Base-by-base conservation (phyloP, 2,329 filamentous ascomycete genomes). In the Coniella vitis region DNA sequence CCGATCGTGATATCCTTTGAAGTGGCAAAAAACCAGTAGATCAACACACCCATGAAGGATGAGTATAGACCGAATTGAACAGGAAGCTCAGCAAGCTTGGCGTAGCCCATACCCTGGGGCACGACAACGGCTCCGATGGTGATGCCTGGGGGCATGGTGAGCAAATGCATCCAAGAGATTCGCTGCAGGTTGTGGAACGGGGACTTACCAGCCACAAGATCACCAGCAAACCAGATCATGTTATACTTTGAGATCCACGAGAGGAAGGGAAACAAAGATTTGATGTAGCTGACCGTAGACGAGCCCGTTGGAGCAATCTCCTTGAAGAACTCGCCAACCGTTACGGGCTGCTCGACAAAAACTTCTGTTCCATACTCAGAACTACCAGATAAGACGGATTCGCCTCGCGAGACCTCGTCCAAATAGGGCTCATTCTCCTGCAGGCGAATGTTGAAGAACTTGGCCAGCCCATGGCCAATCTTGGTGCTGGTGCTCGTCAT, bases 1-100 rank as follows among this genome's bases (percentile, higher is more conserved):
- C 91, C 91, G 49, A 97, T 97, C 9, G 91, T 96, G 61, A 98
- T 97, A 66, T 98, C 91, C 64, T 97, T 98, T 13, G 91, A 96
- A 0, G 93, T 98, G 31, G 90, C 93, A 61, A 97, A 97, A 63
- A 96, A 86, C 91, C 91, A 97, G 69, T 98, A 98, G 53, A 95
- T 76, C 54, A 95, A 66, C 14, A 95, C 90, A 44, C 91, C 93
- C 78, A 96, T 93, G 63, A 98, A 97, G 0, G 91, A 96, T 0
- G 91, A 93, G 68, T 95, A 95, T 1, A 97, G 77, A 45, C 91
- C 91, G 61, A 84, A 97, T 62, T 97, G 76, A 5, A 85, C 79
- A 1, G 80, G 75, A n/a, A 97, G 75, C 53, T 84, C 78, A 38
- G 91, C 91, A 21, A 97, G 75, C 53, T 83, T 74, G 25, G 91